phyloP scores from a whole-genome alignment of 495 filamentous ascomycete genomes.

The Letharia columbiana region DNA sequence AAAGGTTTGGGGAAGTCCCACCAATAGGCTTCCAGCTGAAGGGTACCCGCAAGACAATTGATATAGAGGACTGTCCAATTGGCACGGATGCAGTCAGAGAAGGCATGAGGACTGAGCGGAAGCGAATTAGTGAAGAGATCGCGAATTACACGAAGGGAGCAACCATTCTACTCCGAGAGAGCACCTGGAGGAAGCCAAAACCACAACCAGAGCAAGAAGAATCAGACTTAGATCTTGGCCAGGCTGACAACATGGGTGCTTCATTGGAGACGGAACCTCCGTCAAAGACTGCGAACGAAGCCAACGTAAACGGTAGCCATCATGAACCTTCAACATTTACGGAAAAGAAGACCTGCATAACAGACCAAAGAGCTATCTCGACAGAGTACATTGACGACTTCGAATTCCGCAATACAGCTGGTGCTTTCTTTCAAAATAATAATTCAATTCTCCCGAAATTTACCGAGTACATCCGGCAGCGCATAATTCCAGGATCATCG shows the following conservation, averaged over 20 bases:
- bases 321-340: slow-evolving; percentile 40
- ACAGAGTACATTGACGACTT: slow-evolving; percentile 83
- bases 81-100: slow-evolving; percentile 73
- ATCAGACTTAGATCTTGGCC: background rate
- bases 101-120: slow-evolving; percentile 67
- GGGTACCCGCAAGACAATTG: slow-evolving; percentile 59
- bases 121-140: slow-evolving; percentile 59
- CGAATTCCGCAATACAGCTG: slow-evolving; percentile 81
- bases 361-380: slow-evolving; percentile 67
- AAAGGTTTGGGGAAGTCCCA: slow-evolving; percentile 48
- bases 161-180: slow-evolving; percentile 82
- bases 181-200: slow-evolving; percentile 54
- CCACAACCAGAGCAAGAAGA: background rate
- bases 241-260: background rate
- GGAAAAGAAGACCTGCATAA: slow-evolving; percentile 79
- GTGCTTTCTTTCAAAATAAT: slow-evolving; percentile 98
- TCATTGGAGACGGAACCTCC: background rate
- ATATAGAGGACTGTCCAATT: slow-evolving; percentile 97
- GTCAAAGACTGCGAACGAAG: background rate
- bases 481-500: slow-evolving; percentile 47
- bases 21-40: slow-evolving; percentile 89
- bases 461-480: slow-evolving; percentile 80
- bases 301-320: slow-evolving; percentile 23
- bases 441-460: slow-evolving; percentile 92
- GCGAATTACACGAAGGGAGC: slow-evolving; percentile 68